phyloP scores from a whole-genome alignment of 305 asterid genomes.

The Fraxinus xanthoxyloides region DNA sequence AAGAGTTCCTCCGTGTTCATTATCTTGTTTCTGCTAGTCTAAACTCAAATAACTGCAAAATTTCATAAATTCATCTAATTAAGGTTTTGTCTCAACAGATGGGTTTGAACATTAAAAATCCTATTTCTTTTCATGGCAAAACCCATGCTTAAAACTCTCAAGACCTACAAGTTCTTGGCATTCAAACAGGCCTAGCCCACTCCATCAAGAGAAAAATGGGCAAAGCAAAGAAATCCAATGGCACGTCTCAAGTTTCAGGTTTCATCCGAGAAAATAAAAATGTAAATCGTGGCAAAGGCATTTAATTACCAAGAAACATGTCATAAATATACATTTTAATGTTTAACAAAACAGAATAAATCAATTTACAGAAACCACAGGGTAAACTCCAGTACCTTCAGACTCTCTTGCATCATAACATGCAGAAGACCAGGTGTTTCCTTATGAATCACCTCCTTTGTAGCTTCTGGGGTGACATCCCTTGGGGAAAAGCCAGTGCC shows the following conservation, averaged over 20 bases:
- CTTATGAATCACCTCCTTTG: constrained; percentile 72
- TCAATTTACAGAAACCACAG: neutral
- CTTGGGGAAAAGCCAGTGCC: constrained; percentile 96
- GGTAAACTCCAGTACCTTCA: constrained; percentile 52
- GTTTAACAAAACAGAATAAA: neutral
- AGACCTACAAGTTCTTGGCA: neutral
- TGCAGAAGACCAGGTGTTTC: constrained; percentile 88
- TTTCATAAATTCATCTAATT: neutral
- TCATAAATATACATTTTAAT: neutral
- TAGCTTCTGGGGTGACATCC: constrained; percentile 97
- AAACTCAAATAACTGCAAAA: neutral
- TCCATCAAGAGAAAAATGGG: neutral
- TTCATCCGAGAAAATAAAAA: neutral
- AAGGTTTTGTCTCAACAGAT: neutral
- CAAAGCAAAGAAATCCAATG: neutral
- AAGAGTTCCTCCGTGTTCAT: neutral
- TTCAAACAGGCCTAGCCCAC: neutral
- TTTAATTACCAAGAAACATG: neutral
- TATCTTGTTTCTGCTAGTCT: neutral
- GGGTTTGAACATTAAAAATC: neutral
- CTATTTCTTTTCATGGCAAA: neutral
- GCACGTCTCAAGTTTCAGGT: neutral
- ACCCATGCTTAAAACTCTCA: neutral
- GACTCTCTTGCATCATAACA: constrained; percentile 92
- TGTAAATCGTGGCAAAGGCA: neutral